Base-by-base conservation (phyloP, 768 basidiomycete species). In the Tricholomella constricta region DNA sequence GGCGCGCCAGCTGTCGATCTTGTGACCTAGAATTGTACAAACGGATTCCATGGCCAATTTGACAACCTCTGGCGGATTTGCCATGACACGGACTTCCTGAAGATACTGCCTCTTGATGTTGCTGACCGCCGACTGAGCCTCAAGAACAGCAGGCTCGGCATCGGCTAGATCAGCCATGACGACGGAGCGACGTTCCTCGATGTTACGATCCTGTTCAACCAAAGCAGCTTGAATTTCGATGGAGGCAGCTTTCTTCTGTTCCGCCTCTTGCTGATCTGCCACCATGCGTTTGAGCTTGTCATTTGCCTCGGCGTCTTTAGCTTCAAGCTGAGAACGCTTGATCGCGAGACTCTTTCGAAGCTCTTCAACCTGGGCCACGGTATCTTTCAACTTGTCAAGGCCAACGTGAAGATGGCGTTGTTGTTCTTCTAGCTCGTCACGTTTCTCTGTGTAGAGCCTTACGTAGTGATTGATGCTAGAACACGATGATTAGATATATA, bases 31-130 rank as follows among this genome's bases (percentile, higher is more conserved):
- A 41, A 97, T 79, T 12, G 91, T 94, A 69, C 97, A 98, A 35
- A 97, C 96, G 1, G 95, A 97, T 65, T 98, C 97, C 94, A 98
- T 98, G 14, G 97, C 93, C 40, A 96, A 72, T 69, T 98, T 98
- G 60, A 98, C 95, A 4, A 92, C 89, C 68, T 98, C 97, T 0
- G 97, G 97, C 41, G 97, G 97, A 65, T 98, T 98, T 38, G 94
- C 91, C 95, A 99, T 98, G 9, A 92, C 83, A 62, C 97, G 84
- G 36, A 98, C 97, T 83, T 99, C 97, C 65, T 95, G 91, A 36
- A 99, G 74, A 63, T 98, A 95, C 64, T 94, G 91, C 60, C 86
- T 85, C 72, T 92, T 97, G 78, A 99, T 98, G 67, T 88, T 96
- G 61, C 89, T 91, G 63, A 99, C 97, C n/a, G 97, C 97, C 3